Evolutionary conservation across 1,284 basidiomycete genomes (phyloP), one percentile per base, ranked within the genome.

Genomic region (Pascua sp.): DNA sequence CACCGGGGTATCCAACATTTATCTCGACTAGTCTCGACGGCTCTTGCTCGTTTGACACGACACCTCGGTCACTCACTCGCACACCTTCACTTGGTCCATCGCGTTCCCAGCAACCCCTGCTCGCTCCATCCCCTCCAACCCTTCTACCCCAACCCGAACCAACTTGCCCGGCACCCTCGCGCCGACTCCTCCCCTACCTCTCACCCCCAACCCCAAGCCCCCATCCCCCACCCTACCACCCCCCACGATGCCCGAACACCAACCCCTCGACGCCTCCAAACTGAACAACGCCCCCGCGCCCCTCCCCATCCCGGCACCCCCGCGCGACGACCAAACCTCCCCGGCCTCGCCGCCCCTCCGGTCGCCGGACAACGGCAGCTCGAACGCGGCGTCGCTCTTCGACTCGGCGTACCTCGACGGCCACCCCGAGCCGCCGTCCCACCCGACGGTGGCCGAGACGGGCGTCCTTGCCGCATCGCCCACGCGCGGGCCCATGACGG

Each of bases 371-470:
- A 37, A 42, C 8, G 42, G 47, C 36, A 38, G 57, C 0, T 44
- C 50, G 11, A 46, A 45, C 36, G 17, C 44, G 32, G 42, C 42
- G 43, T 39, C 42, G 39, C 36, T 56, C 3, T 15, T 45, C 11
- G 66, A 68, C 39, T 70, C 70, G 38, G 66, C 63, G 5, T 73
- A 72, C 57, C 65, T 73, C 56, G 69, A 71, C 42, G 43, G 15
- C 40, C 44, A 17, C 10, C 37, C 8, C 5, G 53, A 55, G 46
- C 32, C 52, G 45, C 60, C 60, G 13, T 47, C 47, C 16, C 60
- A 62, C 57, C 73, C 73, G 9, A 75, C 73, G 2, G 63, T 75
- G n/a, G 73, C 73, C 11, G 73, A 75, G 57, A 75, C 73, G 13
- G 73, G 73, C n/a, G 45, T 41, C 15, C 51, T 56, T 1, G 51